Evolutionary conservation across 306 rosid species (phyloP).

Genomic region (Clitoria ternatea): DNA sequence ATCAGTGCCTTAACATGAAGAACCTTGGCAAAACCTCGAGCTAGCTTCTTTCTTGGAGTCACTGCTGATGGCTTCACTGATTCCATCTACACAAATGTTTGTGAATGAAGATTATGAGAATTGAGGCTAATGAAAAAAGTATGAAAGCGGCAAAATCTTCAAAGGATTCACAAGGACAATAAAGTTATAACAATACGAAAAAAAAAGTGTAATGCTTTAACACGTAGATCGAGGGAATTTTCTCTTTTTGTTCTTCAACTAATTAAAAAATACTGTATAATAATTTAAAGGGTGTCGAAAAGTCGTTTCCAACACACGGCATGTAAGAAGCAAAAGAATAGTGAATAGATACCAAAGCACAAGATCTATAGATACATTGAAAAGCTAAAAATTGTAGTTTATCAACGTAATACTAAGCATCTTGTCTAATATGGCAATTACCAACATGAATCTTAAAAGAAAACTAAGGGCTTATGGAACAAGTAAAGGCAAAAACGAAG

Average conservation of each 20-base stretch:
- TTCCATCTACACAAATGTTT: slow-evolving; percentile 61
- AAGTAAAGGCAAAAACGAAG: slow-evolving; percentile 1
- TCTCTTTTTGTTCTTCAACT: slow-evolving; percentile 37
- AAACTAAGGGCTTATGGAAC: not conserved
- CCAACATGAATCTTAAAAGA: not conserved
- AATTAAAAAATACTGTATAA: not conserved
- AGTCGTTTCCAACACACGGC: slow-evolving; percentile 19
- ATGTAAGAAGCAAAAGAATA: slow-evolving; percentile 12
- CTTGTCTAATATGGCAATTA: not conserved
- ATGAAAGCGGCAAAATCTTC: not conserved
- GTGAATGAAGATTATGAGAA: slow-evolving; percentile 16
- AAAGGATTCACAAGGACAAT: slow-evolving; percentile 14
- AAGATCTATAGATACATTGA: slow-evolving; percentile 36
- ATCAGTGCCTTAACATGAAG: slow-evolving; percentile 58
- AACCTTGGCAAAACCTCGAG: slow-evolving; percentile 68
- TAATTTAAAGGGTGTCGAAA: slow-evolving; percentile 25
- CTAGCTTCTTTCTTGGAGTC: slow-evolving; percentile 63
- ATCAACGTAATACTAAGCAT: slow-evolving; percentile 17
- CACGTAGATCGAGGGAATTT: slow-evolving; percentile 55
- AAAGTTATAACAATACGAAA: slow-evolving; percentile 22
- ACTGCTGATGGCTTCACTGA: slow-evolving; percentile 52
- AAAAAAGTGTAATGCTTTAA: slow-evolving; percentile 57
- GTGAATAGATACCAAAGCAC: slow-evolving; percentile 24
- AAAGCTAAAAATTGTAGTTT: slow-evolving; percentile 27
- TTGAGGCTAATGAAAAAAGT: not conserved